Evolutionary conservation across 2,329 filamentous ascomycete species (phyloP), one percentile per base, ranked within the genome.

Genomic region (Paraphaeosphaeria minitans): DNA sequence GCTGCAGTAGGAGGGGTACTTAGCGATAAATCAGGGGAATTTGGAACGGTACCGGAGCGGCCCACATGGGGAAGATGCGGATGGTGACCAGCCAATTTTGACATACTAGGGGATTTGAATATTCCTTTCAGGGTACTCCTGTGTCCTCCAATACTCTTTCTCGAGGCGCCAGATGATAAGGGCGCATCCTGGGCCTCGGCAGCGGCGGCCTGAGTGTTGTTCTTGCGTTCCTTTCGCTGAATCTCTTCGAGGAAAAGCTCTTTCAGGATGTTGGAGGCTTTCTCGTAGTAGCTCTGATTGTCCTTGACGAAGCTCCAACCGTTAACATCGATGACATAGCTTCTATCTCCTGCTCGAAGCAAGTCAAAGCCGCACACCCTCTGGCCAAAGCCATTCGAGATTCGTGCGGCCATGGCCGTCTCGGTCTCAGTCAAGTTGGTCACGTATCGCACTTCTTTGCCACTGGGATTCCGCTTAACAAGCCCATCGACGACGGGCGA

Each of bases 301-400:
- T 99, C 96, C 76, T 99, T 99, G 76, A 99, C 95, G 71, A 99
- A 99, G 73, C 94, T 98, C 96, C 96, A 99, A 13, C 95, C 95
- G 75, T 99, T 99, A 68, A 99, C 95, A 70, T 99, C 95, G 66
- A 99, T 99, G 50, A 99, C 95, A 78, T 92, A 99, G 75, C 94
- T 98, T 75, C 92, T 92, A 16, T 93, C 92, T 51, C 87, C 89
- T 13, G 93, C 92, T 29, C 96, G 89, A 57, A 99, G 82, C 60
- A 99, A 83, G 75, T 99, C 95, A 70, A 99, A 99, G 0, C 95
- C 95, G 73, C 95, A 99, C 2, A 99, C 93, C 55, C 92, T 85
- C 76, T 99, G 95, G 0, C 94, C 95, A 76, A 99, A 99, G 0
- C 92, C 90, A 46, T 87, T 89, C 2, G 93, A 92, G 59, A 99